Evolutionary conservation across 495 filamentous ascomycete species (phyloP), one percentile per base, ranked within the genome.

Genomic region (Annulohypoxylon moriforme): DNA sequence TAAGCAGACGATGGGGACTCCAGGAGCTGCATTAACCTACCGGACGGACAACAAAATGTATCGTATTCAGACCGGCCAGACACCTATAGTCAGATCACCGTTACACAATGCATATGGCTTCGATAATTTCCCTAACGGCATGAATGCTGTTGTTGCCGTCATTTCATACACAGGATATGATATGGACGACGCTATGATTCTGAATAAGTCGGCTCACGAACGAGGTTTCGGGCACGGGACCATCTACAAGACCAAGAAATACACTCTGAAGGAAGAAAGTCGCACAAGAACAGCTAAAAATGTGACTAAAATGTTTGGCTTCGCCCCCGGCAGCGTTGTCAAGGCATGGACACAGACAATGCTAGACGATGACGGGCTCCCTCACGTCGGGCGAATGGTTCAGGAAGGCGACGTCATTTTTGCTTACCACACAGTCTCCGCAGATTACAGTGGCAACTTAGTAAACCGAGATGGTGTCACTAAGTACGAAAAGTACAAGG

Each of bases 171-270:
- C 96, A 5, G 96, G 95, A 47, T 98, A 98, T 78, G 96, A 99
- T 85, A 98, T 99, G 96, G 96, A 99, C 84, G 96, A 99, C 82
- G 96, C 96, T 79, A 99, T 99, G 96, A 98, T 99, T 72, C 86
- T 99, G 75, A 98, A 98, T 84, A 99, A 99, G 78, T 98, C 95
- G 13, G 89, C 95, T 2, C 93, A 98, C 81, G 96, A 99, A 80
- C 91, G 96, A 64, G 96, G 96, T n/a, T 98, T 98, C 76, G 94
- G 92, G 47, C 89, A 98, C 78, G 96, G 96, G 47, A 97, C 93
- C 7, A 93, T 99, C 76, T 98, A 97, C 86, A 99, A 99, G 84
- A 96, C 93, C 34, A 97, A 98, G 81, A 90, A 94, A 68, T 87
- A 93, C 79, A 87, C 89, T 44, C 87, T 98, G 8, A 89, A 91